A percentile compares a stretch with the other conserved stretches of the same genome.
Conservation (phyloP, 192 early-diverging fungal genomes). For the Physocladia obscura region DNA sequence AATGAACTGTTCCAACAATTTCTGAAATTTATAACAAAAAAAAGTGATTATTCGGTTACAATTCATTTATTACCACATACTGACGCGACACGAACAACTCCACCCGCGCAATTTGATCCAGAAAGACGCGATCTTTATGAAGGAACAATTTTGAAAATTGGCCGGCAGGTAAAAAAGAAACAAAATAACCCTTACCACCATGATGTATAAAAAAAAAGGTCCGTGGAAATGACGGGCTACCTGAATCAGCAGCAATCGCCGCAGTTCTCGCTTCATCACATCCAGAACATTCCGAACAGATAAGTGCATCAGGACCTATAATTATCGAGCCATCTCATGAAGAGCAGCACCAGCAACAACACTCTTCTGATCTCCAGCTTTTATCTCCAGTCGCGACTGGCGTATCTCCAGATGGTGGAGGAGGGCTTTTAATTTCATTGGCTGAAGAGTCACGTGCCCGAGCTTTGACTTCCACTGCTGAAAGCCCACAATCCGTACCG, state of each 20-base stretch:
- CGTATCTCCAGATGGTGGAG: too few species aligned
- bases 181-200: too few species aligned
- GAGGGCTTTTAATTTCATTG: too few species aligned
- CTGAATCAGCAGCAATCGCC: constrained; percentile 1
- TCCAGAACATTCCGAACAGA: background rate
- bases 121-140: constrained; percentile 21
- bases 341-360: too few species aligned
- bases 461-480: constrained; percentile 20
- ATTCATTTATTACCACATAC: constrained; percentile 27
- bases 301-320: too few species aligned
- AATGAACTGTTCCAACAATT: too few species aligned
- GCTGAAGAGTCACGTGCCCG: background rate
- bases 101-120: constrained; percentile 23
- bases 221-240: constrained; percentile 1
- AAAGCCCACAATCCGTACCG: constrained; percentile 8
- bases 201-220: too few species aligned
- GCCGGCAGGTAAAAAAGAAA: constrained; percentile 27
- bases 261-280: background rate
- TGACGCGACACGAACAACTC: constrained; percentile 26
- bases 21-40: background rate
- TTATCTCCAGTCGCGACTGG: too few species aligned
- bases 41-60: constrained; percentile 23
- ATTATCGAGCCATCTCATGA: constrained; percentile 12
- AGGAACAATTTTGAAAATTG: constrained; percentile 29
- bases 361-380: too few species aligned